Base-by-base conservation (phyloP, 352 stramenopile genomes). In the Pythium sukuiense region DNA sequence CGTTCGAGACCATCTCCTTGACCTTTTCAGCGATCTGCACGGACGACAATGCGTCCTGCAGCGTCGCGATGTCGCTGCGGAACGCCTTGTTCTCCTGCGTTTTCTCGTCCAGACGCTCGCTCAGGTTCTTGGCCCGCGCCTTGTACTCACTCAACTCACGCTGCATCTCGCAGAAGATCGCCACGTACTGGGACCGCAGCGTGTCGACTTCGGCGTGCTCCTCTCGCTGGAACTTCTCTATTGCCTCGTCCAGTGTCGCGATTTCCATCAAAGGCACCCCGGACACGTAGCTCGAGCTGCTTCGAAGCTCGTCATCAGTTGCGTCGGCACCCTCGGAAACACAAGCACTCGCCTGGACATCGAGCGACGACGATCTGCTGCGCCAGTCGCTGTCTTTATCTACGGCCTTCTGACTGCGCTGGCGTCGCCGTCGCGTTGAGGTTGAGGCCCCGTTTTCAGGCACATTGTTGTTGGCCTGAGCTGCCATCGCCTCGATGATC, bases 81-180 rank as follows among this genome's bases (percentile, higher is more conserved):
- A 90, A 89, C 29, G 81, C 75, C 12, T 65, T 39, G 59, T 88
- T 90, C 24, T 83, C 69, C 50, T 87, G 80, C 6, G 72, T 73
- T 48, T 80, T 85, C 49, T 87, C 77, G 32, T 89, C 71, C n/a
- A 90, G 70, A 16, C 78, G 76, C 49, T 80, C 78, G 27, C 67
- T 75, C 30, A 92, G 67, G n/a, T 61, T 72, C 29, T 69, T 56
- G 13, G 83, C 62, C n/a, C 81, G 80, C 13, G 80, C 65, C 68
- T 89, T 89, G 64, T 76, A 81, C 48, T 79, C 77, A 52, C 77
- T 69, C 61, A 92, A 61, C 60, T 88, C 80, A 14, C 71, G 73
- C 54, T 92, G 84, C 41, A 92, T 45, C 3, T 76, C 80, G 33
- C 80, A 84, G 58, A 92, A 88, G 71, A 92, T 87, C 37, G 79